Percentiles rank a stretch among this genome's conserved stretches.
phyloP scores from a whole-genome alignment of 768 basidiomycete species.

The Boletellus ananas region DNA sequence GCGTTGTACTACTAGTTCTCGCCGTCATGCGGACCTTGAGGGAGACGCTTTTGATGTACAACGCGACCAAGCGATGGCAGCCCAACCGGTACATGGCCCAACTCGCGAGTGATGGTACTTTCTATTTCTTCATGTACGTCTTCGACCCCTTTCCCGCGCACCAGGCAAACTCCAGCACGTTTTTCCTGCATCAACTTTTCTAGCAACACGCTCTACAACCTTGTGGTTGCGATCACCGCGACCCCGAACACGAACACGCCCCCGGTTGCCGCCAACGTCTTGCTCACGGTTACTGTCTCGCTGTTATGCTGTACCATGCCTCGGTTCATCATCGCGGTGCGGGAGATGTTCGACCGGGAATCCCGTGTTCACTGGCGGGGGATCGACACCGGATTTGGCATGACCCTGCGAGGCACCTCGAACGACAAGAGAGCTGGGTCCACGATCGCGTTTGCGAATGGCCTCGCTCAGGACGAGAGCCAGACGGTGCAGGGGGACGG shows the following conservation, averaged over 20 bases:
- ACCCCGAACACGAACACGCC: background rate
- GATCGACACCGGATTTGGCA: background rate
- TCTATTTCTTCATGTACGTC: slow-evolving; percentile 10
- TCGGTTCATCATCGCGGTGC: background rate
- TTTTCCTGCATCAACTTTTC: background rate
- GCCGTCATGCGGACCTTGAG: slow-evolving; percentile 1
- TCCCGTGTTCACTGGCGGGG: background rate
- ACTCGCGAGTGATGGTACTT: slow-evolving; percentile 1
- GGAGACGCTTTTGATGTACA: background rate
- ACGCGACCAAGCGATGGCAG: background rate
- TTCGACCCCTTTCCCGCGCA: slow-evolving; percentile 17
- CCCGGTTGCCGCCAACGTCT: background rate
- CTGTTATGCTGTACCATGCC: background rate
- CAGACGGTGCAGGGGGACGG: background rate
- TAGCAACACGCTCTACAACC: background rate
- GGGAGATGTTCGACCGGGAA: slow-evolving; percentile 1
- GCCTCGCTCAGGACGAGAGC: background rate
- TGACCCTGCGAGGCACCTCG: background rate
- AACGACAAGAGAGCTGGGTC: background rate
- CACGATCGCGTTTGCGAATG: background rate
- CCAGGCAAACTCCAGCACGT: background rate
- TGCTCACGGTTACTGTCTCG: background rate
- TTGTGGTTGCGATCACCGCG: background rate
- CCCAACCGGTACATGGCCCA: slow-evolving; percentile 2
- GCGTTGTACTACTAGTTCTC: background rate